Evolutionary conservation across 177 flowering plant genomes (phyloP).

Genomic region (Vitis hybrid): DNA sequence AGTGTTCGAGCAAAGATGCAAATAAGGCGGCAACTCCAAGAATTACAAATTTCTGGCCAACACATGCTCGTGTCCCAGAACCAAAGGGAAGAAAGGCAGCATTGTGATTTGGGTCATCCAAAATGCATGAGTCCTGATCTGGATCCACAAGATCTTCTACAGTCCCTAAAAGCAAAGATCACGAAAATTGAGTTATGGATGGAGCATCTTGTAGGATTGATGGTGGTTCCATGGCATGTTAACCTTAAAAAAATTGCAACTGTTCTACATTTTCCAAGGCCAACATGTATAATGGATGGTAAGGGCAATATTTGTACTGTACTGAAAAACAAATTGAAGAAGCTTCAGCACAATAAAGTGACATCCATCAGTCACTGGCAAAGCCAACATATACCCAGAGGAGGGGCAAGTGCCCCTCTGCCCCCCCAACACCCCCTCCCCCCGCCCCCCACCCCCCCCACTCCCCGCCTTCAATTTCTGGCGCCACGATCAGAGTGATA

Average conservation of each 20-base stretch:
- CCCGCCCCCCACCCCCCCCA: no score
- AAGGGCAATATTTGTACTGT: no score
- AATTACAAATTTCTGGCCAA: conserved; percentile 53
- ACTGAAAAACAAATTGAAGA: no score
- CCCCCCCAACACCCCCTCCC: no score
- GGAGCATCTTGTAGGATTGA: neutral
- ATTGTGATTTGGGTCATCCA: conserved; percentile 41
- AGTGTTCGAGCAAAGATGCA: conserved; percentile 51
- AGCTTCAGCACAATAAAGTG: no score
- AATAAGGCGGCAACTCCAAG: conserved; percentile 47
- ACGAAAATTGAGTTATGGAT: neutral
- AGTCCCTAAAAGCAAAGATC: conserved; percentile 2
- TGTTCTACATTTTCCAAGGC: neutral
- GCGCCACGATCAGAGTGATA: no score
- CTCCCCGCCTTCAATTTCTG: no score
- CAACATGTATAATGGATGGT: no score
- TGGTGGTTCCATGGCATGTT: neutral
- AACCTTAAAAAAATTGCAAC: neutral
- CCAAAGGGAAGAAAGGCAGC: conserved; percentile 69
- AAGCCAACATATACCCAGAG: no score
- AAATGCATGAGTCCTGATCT: conserved; percentile 20
- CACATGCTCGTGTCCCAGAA: conserved; percentile 57
- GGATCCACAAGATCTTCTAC: conserved; percentile 12
- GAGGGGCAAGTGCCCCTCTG: no score
- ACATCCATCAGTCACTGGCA: no score